Evolutionary conservation across 225 moss, liverwort and hornwort genomes (phyloP).

Genomic region (Lunularia cruciata): DNA sequence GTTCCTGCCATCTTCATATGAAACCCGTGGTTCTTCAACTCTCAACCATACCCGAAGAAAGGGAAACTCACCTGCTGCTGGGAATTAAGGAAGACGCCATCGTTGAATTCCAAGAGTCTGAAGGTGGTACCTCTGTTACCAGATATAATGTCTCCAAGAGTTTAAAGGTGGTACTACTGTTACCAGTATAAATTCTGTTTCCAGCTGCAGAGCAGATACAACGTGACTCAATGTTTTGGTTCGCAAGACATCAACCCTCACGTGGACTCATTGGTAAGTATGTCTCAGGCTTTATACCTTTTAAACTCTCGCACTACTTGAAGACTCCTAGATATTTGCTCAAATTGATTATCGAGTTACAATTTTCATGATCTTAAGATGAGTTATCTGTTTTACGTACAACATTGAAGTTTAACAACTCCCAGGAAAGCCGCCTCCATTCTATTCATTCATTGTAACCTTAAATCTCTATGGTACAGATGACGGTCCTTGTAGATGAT

Average conservation of each 20-base stretch:
- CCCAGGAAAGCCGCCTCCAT: no score
- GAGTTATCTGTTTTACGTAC: no score
- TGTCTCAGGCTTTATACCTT: neutral
- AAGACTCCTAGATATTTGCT: no score
- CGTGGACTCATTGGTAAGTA: constrained; percentile 6
- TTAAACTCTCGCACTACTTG: no score
- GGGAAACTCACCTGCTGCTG: neutral
- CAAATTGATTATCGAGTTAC: no score
- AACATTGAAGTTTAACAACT: no score
- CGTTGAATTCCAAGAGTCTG: neutral
- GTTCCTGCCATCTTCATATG: neutral
- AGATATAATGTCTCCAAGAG: no score
- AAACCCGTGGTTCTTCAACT: neutral
- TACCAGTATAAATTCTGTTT: neutral
- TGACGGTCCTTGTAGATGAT: no score
- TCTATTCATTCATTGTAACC: no score
- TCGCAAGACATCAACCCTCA: neutral
- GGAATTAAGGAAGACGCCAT: constrained; percentile 3
- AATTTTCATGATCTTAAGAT: no score
- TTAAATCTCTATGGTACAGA: no score
- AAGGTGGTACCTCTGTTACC: no score
- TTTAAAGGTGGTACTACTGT: constrained; percentile 5
- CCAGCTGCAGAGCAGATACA: neutral
- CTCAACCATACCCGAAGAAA: neutral
- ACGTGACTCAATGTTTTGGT: neutral